Conservation (phyloP, 176 grass and related monocot species). For the Melocanna baccifera region DNA sequence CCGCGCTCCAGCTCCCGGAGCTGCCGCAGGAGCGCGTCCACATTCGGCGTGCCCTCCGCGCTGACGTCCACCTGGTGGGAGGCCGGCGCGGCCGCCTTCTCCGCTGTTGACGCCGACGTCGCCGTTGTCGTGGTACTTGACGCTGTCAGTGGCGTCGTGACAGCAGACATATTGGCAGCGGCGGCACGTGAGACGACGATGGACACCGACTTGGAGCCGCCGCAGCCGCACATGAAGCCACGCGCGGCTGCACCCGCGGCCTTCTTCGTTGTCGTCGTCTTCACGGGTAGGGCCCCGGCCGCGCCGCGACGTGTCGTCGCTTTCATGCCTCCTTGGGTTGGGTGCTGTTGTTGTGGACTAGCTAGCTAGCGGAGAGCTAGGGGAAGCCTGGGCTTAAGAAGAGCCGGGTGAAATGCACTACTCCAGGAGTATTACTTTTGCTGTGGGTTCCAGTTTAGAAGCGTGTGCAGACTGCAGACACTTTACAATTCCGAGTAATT, state of each 20-base stretch:
- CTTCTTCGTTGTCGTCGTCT: conserved; percentile 21
- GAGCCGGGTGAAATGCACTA: background rate
- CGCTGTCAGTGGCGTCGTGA: background rate
- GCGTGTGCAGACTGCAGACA: background rate
- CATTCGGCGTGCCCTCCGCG: conserved; percentile 31
- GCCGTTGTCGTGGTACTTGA: background rate
- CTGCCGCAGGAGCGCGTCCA: conserved; percentile 52
- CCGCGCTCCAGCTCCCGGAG: conserved; percentile 59
- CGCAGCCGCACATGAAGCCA: conserved; percentile 57
- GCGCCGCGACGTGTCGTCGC: conserved; percentile 31
- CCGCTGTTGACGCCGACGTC: background rate
- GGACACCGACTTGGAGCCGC: conserved; percentile 39
- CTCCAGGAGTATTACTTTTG: background rate
- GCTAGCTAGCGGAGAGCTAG: background rate
- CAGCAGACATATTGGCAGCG: conserved; percentile 28
- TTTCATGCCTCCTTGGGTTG: conserved; percentile 33
- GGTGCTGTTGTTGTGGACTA: background rate
- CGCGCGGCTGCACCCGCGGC: background rate
- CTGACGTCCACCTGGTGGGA: background rate
- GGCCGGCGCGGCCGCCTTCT: background rate
- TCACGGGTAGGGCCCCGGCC: background rate
- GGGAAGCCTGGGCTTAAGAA: conserved; percentile 2
- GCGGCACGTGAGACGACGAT: background rate
- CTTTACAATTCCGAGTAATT: background rate
- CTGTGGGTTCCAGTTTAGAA: conserved; percentile 7